phyloP scores from a whole-genome alignment of 2,329 filamentous ascomycete genomes.

The Dactylellina drechsleri region DNA sequence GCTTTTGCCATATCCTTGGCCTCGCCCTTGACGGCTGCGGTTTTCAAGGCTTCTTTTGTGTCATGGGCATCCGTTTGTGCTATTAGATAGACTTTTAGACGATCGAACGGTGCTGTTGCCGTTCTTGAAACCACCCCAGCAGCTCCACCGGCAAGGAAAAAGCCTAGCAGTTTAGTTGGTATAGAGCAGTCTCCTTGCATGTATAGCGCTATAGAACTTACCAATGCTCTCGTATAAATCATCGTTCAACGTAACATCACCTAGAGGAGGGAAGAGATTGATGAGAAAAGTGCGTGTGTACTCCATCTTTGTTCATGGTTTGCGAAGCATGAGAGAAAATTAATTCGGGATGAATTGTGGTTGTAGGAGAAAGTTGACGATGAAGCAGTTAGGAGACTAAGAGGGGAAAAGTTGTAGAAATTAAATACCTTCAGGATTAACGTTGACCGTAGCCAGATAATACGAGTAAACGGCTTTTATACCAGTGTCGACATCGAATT shows the following conservation, averaged over 20 bases:
- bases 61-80: conserved; percentile 76
- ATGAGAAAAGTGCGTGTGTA: conserved; percentile 18
- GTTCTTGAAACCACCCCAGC: conserved; percentile 95
- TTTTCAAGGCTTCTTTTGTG: conserved; percentile 68
- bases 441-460: conserved; percentile 86
- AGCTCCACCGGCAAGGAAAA: conserved; percentile 94
- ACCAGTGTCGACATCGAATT: conserved; percentile 69
- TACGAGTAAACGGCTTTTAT: conserved; percentile 87
- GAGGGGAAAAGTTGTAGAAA: conserved; percentile 71
- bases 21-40: conserved; percentile 75
- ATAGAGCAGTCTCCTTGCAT: conserved; percentile 69
- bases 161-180: conserved; percentile 81
- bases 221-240: conserved; percentile 48
- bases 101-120: conserved; percentile 93
- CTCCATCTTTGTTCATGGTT: conserved; percentile 22
- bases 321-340: neutral
- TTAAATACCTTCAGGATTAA: conserved; percentile 96
- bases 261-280: conserved; percentile 19
- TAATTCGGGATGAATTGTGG: neutral
- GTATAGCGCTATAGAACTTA: conserved; percentile 61
- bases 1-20: conserved; percentile 73
- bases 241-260: conserved; percentile 51
- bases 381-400: conserved; percentile 68
- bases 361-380: conserved; percentile 55
- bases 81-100: conserved; percentile 95